Evolutionary conservation across 2,329 filamentous ascomycete species (phyloP).

Genomic region (Paracoccidioides brasiliensis): DNA sequence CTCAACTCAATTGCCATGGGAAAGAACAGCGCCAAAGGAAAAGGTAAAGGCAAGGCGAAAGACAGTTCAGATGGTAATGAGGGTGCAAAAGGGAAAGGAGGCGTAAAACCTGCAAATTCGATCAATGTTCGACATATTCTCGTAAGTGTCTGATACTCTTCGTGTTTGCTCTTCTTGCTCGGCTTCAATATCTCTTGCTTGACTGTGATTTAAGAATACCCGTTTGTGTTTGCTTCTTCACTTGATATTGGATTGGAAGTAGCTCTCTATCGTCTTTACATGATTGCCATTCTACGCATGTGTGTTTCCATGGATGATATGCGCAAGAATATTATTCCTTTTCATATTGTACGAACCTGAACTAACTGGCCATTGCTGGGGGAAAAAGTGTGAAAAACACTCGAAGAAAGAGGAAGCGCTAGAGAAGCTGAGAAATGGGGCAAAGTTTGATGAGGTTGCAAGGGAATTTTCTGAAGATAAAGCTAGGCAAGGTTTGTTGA

Average conservation of each 20-base stretch:
- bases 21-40: slow-evolving; percentile 18
- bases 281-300: neutral
- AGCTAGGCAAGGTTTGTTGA: slow-evolving; percentile 40
- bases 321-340: neutral
- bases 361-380: neutral
- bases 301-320: neutral
- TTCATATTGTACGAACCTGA: neutral
- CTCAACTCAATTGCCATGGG: neutral
- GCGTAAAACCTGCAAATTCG: slow-evolving; percentile 46
- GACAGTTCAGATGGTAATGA: slow-evolving; percentile 21
- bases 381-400: slow-evolving; percentile 45
- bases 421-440: slow-evolving; percentile 44
- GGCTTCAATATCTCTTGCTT: neutral
- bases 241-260: too few relatives aligned
- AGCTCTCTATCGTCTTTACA: too few relatives aligned
- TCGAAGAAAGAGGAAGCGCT: slow-evolving; percentile 53
- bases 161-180: neutral
- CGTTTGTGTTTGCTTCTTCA: too few relatives aligned
- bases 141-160: slow-evolving; percentile 21
- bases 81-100: slow-evolving; percentile 28
- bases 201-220: neutral
- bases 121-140: slow-evolving; percentile 55
- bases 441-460: slow-evolving; percentile 53
- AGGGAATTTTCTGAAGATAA: slow-evolving; percentile 54
- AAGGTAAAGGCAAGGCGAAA: slow-evolving; percentile 31